Evolutionary conservation across 2,329 filamentous ascomycete genomes (phyloP).

Genomic region (Tolypocladium paradoxum): DNA sequence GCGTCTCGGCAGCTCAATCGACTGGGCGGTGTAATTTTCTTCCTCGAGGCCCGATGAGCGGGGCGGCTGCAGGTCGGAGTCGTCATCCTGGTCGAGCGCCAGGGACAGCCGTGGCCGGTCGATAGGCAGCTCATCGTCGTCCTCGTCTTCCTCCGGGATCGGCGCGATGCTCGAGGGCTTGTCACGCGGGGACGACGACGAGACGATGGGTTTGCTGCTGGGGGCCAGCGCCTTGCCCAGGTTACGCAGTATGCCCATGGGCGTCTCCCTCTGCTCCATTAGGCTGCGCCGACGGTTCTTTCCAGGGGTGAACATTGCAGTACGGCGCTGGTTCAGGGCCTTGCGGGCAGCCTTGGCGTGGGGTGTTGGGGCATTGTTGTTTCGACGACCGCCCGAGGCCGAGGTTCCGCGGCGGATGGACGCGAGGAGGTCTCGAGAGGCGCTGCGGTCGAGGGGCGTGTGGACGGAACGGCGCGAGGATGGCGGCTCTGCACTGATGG

Average conservation of each 20-base stretch:
- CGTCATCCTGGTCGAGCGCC: slow-evolving; percentile 39
- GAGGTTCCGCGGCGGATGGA: slow-evolving; percentile 31
- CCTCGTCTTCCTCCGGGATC: slow-evolving; percentile 23
- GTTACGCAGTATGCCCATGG: slow-evolving; percentile 40
- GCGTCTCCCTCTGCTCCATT: slow-evolving; percentile 44
- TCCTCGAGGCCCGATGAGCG: slow-evolving; percentile 45
- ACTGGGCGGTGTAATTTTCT: slow-evolving; percentile 46
- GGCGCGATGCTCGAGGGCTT: slow-evolving; percentile 15
- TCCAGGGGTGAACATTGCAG: slow-evolving; percentile 49
- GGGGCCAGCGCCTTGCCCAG: slow-evolving; percentile 45
- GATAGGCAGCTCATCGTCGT: slow-evolving; percentile 40
- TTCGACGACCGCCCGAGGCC: slow-evolving; percentile 31
- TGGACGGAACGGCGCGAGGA: slow-evolving; percentile 29
- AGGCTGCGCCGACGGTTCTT: slow-evolving; percentile 46
- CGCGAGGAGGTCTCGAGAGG: slow-evolving; percentile 24
- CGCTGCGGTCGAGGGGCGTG: slow-evolving; percentile 29
- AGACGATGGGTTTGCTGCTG: slow-evolving; percentile 29
- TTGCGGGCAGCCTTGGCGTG: slow-evolving; percentile 51
- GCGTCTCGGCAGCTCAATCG: slow-evolving; percentile 48
- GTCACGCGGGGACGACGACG: slow-evolving; percentile 33
- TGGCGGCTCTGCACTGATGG: slow-evolving; percentile 23
- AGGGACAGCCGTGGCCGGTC: slow-evolving; percentile 45
- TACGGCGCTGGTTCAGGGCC: slow-evolving; percentile 47
- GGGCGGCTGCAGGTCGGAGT: slow-evolving; percentile 41
- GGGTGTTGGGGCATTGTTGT: slow-evolving; percentile 39